These are phyloP conservation scores for Diaporthe aspalathi DNA, from an alignment of 2,329 filamentous ascomycete species.

Conservation along the genomic window DNA sequence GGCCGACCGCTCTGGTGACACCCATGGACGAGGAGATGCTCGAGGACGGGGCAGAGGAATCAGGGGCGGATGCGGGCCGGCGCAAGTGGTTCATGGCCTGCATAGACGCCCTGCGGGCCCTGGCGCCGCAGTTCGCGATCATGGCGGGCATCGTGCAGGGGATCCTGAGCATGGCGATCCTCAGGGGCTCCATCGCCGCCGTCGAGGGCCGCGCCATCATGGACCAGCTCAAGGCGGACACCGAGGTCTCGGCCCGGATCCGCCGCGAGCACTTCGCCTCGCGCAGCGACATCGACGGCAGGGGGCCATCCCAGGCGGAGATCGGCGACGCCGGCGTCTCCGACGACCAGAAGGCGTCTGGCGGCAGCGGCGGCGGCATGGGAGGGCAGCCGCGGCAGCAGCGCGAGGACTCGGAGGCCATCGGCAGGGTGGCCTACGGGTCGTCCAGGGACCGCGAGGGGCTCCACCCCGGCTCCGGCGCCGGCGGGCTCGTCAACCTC, in stretches of 20 bases:
- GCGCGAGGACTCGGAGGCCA: background rate
- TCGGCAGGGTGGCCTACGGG: background rate
- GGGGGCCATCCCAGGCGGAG: background rate
- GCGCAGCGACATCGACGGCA: background rate
- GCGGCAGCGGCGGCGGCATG: too few relatives aligned
- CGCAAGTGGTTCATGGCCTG: conserved; percentile 46
- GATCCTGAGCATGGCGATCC: conserved; percentile 44
- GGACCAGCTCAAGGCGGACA: background rate
- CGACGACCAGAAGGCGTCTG: background rate
- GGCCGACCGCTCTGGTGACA: background rate
- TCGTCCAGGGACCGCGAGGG: background rate
- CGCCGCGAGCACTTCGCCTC: background rate
- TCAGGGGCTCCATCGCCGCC: conserved; percentile 35
- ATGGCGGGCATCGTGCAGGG: conserved; percentile 43
- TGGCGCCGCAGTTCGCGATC: conserved; percentile 44
- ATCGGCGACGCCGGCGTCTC: background rate
- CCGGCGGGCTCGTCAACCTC: background rate
- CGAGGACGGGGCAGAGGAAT: background rate
- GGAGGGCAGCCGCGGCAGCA: too few relatives aligned
- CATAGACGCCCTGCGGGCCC: conserved; percentile 44
- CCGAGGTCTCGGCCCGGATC: background rate
- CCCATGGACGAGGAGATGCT: background rate
- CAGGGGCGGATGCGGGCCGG: conserved; percentile 37
- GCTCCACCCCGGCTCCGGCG: too few relatives aligned
- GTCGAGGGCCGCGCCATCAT: conserved; percentile 37